Base-by-base conservation (phyloP, 1,284 basidiomycete genomes). In the Hymenochaete sp. region DNA sequence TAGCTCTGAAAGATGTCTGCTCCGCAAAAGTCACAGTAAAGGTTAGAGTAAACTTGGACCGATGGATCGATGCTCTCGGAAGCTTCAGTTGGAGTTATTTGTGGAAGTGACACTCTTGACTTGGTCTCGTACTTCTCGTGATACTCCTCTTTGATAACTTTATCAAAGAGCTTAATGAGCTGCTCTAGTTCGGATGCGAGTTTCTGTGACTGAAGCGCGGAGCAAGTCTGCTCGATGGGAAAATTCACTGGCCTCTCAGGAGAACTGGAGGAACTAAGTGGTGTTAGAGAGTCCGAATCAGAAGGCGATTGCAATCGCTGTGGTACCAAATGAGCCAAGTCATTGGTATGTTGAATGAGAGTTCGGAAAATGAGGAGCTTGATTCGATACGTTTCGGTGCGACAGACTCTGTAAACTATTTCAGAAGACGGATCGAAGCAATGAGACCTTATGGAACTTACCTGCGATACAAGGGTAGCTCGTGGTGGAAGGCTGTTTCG, bases 1-100 rank as follows among this genome's bases (percentile, higher is more conserved):
- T 79, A 86, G 50, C 79, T 79, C 53, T 84, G 78, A 53, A 87
- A 88, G 47, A 88, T 74, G 55, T 88, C 84, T 2, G 72, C 73
- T 10, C 75, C 77, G 53, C 84, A 88, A 58, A 82, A 86, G 57
- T 88, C 83, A 56, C 85, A 88, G 1, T 25, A n/a, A 18, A 6
- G 35, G 8, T 2, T 18, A 42, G 6, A 16, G 9, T 19, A 32
- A 35, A 31, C 10, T 8, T 13, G 16, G 22, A 13, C 13, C 22
- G 28, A 4, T n/a, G 7, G n/a, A 24, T 16, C n/a, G n/a, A 3
- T 3, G 6, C 6, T 4, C 11, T 7, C 3, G 4, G 14, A 16
- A 32, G 1, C 21, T 38, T 33, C 41, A 10, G 8, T n/a, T 4
- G 16, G 8, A n/a, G 26, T 5, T 25, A 14, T 35, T 6, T 28